These are phyloP conservation scores for Erodium trifolium DNA, from an alignment of 441 rosid species.

Conservation along the genomic window DNA sequence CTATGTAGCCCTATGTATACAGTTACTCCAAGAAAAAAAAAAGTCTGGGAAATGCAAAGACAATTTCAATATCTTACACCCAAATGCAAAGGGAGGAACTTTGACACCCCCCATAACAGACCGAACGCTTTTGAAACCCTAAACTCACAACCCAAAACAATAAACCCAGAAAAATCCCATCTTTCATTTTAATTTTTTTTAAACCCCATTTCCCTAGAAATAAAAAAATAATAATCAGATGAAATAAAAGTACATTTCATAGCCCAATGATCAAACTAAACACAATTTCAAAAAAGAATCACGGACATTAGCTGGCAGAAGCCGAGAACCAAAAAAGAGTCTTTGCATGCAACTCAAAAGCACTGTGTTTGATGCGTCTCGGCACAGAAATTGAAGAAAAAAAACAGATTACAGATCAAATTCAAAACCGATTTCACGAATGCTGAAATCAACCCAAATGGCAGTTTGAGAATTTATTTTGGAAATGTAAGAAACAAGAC, in stretches of 20 bases:
- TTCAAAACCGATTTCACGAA: background rate
- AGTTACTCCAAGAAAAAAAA: background rate
- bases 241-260: background rate
- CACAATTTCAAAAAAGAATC: background rate
- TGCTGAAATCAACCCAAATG: background rate
- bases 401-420: background rate
- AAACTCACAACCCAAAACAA: background rate
- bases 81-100: background rate
- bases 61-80: background rate
- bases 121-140: conserved; percentile 2
- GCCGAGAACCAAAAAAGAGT: too few species aligned
- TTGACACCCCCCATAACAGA: background rate
- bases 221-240: background rate
- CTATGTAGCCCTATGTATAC: background rate
- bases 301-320: too few species aligned
- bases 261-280: background rate
- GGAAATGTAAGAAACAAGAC: background rate
- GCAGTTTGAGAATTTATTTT: background rate
- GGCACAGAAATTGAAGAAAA: too few species aligned
- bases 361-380: background rate
- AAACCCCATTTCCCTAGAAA: background rate
- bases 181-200: too few species aligned
- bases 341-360: background rate
- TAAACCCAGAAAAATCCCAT: background rate
- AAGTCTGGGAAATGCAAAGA: too few species aligned